Evolutionary conservation across 108 stramenopile species (phyloP), one percentile per base, ranked within the genome.

Genomic region (Fistulifera pelliculosa): DNA sequence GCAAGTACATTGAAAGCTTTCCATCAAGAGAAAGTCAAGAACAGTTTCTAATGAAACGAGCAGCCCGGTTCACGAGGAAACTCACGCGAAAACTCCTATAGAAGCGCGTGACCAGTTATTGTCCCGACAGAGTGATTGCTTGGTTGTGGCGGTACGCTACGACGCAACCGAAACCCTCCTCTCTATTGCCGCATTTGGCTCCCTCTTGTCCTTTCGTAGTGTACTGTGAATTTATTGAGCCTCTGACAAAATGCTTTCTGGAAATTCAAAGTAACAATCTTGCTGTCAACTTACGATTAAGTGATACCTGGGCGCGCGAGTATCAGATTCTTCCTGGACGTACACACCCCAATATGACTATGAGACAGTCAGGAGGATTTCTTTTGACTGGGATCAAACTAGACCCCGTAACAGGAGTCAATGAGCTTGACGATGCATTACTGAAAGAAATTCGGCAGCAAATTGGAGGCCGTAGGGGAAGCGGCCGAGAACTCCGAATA

Each of bases 301-400:
- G 71, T 23, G 87, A 89, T 57, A 81, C 87, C 0, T 94, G 90
- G 87, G 80, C 82, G 71, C 77, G 94, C 12, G 94, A 92, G 47
- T 87, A 87, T 67, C 89, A 94, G 65, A 83, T 94, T 8, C 47
- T 94, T 44, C 83, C 83, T 10, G 81, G 83, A 27, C 69, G 89
- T 27, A 94, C 94, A 22, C 94, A 92, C 72, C 94, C 94, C 19
- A 69, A 64, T n/a, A 94, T 94, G 94, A 83, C 52, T 62, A 94
- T 94, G 83, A 75, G 70, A 48, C 87, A 88, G 54, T 83, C 79
- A 65, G 90, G 94, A 6, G 90, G 94, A 13, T 35, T 94, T 83
- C 58, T 55, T 94, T 56, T 94, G 22, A 83, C 81, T 1, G 94
- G 94, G 18, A 77, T 80, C 35, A 94, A 90, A 68, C 60, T 91